A percentile compares a stretch with the other conserved stretches of the same genome.
These are phyloP conservation scores for Boletus huronensis DNA, from an alignment of 768 basidiomycete genomes.

Conservation along the genomic window DNA sequence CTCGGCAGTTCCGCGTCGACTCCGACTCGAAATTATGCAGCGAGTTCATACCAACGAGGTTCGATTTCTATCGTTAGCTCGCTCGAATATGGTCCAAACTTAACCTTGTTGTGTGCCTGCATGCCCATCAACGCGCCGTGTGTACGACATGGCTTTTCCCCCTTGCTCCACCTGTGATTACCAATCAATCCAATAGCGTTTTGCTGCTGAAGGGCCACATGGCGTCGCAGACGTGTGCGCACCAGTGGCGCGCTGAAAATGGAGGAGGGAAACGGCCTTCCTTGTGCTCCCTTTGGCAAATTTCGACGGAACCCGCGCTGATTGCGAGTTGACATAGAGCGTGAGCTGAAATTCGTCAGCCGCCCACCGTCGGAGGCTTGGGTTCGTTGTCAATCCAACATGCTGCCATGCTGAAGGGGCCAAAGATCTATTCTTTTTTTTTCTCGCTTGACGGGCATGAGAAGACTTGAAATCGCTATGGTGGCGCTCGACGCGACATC, in stretches of 20 bases:
- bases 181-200: background rate
- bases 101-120: slow-evolving; percentile 19
- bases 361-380: background rate
- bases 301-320: background rate
- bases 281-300: background rate
- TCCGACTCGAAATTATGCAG: slow-evolving; percentile 7
- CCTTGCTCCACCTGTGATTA: background rate
- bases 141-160: background rate
- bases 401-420: background rate
- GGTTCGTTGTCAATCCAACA: background rate
- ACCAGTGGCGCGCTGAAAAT: background rate
- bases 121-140: background rate
- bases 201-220: background rate
- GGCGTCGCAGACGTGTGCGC: background rate
- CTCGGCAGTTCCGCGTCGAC: slow-evolving; percentile 5
- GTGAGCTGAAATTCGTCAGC: background rate
- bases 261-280: background rate
- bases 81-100: slow-evolving; percentile 14
- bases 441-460: background rate
- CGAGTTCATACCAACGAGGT: background rate
- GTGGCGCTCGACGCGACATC: background rate
- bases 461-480: background rate
- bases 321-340: background rate
- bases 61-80: slow-evolving; percentile 9
- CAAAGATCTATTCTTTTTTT: background rate